Conservation (phyloP, 352 stramenopile genomes). For the Phytophthora megakarya region DNA sequence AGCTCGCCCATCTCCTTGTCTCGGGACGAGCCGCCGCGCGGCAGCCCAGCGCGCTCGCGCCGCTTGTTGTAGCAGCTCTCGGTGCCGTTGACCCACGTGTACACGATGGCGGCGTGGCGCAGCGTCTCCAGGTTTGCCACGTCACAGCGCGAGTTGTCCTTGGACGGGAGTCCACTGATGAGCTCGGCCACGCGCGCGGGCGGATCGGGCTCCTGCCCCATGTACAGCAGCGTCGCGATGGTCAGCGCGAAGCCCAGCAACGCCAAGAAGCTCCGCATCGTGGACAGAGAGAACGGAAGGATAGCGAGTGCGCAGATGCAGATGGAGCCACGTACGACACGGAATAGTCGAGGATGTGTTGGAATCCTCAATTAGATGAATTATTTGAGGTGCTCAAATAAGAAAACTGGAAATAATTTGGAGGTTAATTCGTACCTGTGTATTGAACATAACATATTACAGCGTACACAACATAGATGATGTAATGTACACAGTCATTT, state of each 20-base stretch:
- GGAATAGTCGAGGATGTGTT: conserved; percentile 17
- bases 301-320: conserved; percentile 12
- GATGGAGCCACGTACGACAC: conserved; percentile 10
- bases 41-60: conserved; percentile 52
- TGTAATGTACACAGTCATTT: conserved; percentile 4
- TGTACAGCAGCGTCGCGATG: conserved; percentile 57
- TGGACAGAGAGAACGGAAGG: conserved; percentile 6
- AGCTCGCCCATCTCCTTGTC: conserved; percentile 89
- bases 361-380: too few relatives aligned
- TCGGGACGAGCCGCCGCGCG: conserved; percentile 63
- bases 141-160: conserved; percentile 51
- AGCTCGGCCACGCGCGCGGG: conserved; percentile 56
- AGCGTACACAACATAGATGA: too few relatives aligned
- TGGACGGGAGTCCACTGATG: conserved; percentile 36
- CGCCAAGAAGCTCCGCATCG: conserved; percentile 58
- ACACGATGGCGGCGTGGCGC: conserved; percentile 74
- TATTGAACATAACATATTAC: neutral
- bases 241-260: conserved; percentile 51
- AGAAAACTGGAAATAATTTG: conserved; percentile 12
- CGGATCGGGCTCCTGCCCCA: conserved; percentile 51
- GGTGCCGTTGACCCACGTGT: conserved; percentile 88
- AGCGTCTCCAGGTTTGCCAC: conserved; percentile 71
- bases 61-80: conserved; percentile 80
- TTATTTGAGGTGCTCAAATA: too few relatives aligned
- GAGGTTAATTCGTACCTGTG: conserved; percentile 13